phyloP scores from a whole-genome alignment of 371 early-diverging fungal species.

The Mucor irregularis region DNA sequence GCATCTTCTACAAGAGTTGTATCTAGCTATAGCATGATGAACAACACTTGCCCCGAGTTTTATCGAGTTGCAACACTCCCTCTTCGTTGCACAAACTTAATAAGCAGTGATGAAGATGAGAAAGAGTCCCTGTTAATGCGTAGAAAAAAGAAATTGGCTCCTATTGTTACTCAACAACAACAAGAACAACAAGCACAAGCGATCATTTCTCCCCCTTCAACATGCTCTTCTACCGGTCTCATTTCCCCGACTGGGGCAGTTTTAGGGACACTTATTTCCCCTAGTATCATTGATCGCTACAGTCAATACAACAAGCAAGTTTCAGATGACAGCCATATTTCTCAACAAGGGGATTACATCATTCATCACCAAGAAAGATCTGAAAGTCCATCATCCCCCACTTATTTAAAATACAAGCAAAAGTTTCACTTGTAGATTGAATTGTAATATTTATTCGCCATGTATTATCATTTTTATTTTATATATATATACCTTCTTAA shows the following conservation, averaged over 20 bases:
- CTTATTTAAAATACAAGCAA: slow-evolving; percentile 26
- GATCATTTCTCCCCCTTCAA: not conserved
- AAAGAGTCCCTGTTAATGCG: slow-evolving; percentile 13
- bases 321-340: not conserved
- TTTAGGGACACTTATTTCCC: slow-evolving; percentile 12
- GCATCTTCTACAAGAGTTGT: not conserved
- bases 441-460: no score
- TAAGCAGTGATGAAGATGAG: not conserved
- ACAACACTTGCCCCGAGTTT: slow-evolving; percentile 2
- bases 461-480: no score
- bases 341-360: not conserved
- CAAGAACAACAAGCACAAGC: no score
- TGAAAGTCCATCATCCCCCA: slow-evolving; percentile 21
- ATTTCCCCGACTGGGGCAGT: slow-evolving; percentile 19
- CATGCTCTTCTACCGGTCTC: not conserved
- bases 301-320: not conserved
- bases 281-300: slow-evolving; percentile 9
- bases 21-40: not conserved
- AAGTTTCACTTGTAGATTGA: slow-evolving; percentile 13
- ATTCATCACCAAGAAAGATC: not conserved
- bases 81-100: slow-evolving; percentile 23
- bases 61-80: slow-evolving; percentile 18
- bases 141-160: slow-evolving; percentile 22
- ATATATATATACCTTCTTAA: no score
- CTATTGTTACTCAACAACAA: slow-evolving; percentile 16